These are phyloP conservation scores for Nicotiana rustica DNA, from an alignment of 305 asterid genomes.

Conservation along the genomic window DNA sequence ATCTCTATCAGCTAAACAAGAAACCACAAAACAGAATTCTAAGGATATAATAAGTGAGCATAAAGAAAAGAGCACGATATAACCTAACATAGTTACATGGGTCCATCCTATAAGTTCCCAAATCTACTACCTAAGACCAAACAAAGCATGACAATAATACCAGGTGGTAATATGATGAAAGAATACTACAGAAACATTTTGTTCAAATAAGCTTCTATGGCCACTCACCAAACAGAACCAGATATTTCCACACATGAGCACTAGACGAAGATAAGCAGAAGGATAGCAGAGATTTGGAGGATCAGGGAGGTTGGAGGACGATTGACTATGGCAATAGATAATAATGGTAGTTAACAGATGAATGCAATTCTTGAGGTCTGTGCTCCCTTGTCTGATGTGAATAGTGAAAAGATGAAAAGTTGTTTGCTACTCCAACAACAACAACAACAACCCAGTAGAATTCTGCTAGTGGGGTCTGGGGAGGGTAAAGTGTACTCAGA, in stretches of 20 bases:
- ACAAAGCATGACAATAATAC: neutral
- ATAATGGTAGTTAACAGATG: neutral
- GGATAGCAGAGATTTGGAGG: neutral
- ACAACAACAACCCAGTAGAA: too few species aligned
- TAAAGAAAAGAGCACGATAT: neutral
- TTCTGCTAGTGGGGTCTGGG: too few species aligned
- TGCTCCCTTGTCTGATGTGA: neutral
- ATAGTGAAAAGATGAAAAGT: neutral
- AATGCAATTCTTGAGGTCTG: neutral
- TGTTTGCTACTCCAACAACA: neutral
- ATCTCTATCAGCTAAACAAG: neutral
- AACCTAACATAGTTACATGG: neutral
- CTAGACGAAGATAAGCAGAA: neutral
- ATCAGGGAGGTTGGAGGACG: neutral
- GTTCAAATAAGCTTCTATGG: neutral
- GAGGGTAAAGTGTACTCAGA: too few species aligned
- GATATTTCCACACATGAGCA: neutral
- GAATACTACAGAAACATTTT: neutral
- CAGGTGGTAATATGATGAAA: neutral
- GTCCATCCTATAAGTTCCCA: neutral
- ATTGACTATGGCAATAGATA: neutral
- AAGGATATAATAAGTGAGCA: slow-evolving; percentile 9
- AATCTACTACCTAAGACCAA: neutral
- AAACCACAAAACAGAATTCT: neutral
- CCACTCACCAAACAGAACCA: neutral